These are phyloP conservation scores for Salix viminalis DNA, from an alignment of 345 rosid genomes.

Conservation along the genomic window DNA sequence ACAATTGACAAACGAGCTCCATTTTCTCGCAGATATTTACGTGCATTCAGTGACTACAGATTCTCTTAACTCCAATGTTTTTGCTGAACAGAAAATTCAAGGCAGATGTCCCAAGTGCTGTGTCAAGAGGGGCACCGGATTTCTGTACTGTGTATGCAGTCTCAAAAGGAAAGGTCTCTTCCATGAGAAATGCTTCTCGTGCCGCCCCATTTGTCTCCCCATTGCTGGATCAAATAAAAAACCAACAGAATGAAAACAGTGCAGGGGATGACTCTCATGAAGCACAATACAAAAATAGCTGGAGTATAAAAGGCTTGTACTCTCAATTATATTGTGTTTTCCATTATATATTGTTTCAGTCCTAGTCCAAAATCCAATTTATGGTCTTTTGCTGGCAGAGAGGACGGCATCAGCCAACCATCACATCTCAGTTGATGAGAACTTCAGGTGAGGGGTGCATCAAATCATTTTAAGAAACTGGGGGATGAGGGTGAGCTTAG, in stretches of 20 bases:
- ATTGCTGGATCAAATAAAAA: conserved; percentile 44
- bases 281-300: conserved; percentile 25
- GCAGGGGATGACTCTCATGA: conserved; percentile 21
- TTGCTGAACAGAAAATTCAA: conserved; percentile 55
- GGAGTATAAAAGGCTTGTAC: conserved; percentile 48
- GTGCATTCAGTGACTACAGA: neutral
- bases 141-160: conserved; percentile 78
- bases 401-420: conserved; percentile 33
- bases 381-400: conserved; percentile 31
- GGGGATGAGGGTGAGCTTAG: too few species aligned
- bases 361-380: neutral
- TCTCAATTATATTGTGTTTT: neutral
- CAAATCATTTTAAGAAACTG: too few species aligned
- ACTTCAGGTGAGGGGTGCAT: conserved; percentile 33
- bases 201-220: conserved; percentile 65
- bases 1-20: neutral
- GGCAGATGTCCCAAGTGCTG: conserved; percentile 56
- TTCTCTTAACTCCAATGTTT: neutral
- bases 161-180: conserved; percentile 71
- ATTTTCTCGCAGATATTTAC: neutral
- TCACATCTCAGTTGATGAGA: conserved; percentile 43
- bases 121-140: conserved; percentile 65
- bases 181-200: conserved; percentile 51
- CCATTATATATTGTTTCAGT: neutral
- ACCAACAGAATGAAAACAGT: conserved; percentile 9